Evolutionary conservation across 805 yeast species (phyloP), one percentile per base, ranked within the genome.

Genomic region (Komagataella ulmi): DNA sequence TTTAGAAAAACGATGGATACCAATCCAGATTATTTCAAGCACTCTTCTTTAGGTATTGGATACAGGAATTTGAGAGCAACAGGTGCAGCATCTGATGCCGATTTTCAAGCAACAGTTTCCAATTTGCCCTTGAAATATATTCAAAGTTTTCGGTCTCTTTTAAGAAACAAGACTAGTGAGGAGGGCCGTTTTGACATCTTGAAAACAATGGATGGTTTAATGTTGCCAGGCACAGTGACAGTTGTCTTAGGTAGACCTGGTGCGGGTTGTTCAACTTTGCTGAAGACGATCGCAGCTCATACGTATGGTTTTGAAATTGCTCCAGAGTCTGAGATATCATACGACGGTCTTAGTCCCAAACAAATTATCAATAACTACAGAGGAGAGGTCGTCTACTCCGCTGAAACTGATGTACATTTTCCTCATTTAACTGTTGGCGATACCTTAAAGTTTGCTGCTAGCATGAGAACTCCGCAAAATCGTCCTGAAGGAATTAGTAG

Each of bases 181-280:
- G 46, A 49, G 40, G 58, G 68, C 54, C 66, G 60, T 52, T 79
- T 77, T 55, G 77, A 76, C 54, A 81, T 77, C 55, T 69, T 77
- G 63, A 81, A 80, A 61, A 74, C 83, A 30, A 80, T 81, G 85
- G 85, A 81, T 58, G 88, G 82, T 17, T 51, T 75, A 3, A 69
- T 81, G 52, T 68, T 67, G 50, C 81, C 86, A 3, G 88, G 88
- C 49, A 82, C 81, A 54, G 67, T 83, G 48, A 75, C 84, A 6
- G 84, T 83, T 49, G 88, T 85, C 8, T 68, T 85, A 48, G 91
- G 93, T 53, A 76, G 90, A 65, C 91, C 91, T 1, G 91, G 91
- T 59, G 79, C 88, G n/a, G 88, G 89, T 56, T 83, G 88, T 63
- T 75, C 87, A 2, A 81, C 88, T 0, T 67, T 82, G 49, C 68